These are phyloP conservation scores for Elongisporangium anandrum DNA, from an alignment of 352 stramenopile species.

Conservation along the genomic window DNA sequence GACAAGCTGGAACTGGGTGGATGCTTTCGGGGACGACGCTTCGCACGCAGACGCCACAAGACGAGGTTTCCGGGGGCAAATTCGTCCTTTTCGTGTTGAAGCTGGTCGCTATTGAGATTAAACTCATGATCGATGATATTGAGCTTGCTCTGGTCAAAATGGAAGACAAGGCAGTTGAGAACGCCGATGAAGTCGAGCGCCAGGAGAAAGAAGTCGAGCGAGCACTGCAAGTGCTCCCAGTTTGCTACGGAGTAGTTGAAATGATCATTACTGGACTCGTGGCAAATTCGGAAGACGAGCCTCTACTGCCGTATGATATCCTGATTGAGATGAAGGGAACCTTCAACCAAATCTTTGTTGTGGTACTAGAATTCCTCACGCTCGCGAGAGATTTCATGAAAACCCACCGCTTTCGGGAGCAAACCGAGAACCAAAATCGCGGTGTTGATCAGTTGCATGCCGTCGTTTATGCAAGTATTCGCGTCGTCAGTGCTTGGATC, in stretches of 20 bases:
- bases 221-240: conserved; percentile 50
- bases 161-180: conserved; percentile 48
- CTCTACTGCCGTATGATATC: conserved; percentile 60
- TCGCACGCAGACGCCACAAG: conserved; percentile 28
- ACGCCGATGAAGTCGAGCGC: conserved; percentile 35
- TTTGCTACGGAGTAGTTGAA: conserved; percentile 79
- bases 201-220: conserved; percentile 51
- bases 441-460: conserved; percentile 57
- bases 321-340: conserved; percentile 71
- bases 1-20: conserved; percentile 52
- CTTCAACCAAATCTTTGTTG: conserved; percentile 63
- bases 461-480: conserved; percentile 72
- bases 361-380: conserved; percentile 70
- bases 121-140: conserved; percentile 83
- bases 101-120: conserved; percentile 81
- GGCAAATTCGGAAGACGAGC: conserved; percentile 30
- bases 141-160: conserved; percentile 65
- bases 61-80: conserved; percentile 63
- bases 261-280: conserved; percentile 64
- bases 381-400: conserved; percentile 65
- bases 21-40: conserved; percentile 58
- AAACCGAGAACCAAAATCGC: conserved; percentile 26
- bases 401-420: conserved; percentile 57
- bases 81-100: conserved; percentile 77
- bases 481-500: conserved; percentile 75